phyloP scores from a whole-genome alignment of 257 asterid genomes.

The Solanum pinnatisectum region DNA sequence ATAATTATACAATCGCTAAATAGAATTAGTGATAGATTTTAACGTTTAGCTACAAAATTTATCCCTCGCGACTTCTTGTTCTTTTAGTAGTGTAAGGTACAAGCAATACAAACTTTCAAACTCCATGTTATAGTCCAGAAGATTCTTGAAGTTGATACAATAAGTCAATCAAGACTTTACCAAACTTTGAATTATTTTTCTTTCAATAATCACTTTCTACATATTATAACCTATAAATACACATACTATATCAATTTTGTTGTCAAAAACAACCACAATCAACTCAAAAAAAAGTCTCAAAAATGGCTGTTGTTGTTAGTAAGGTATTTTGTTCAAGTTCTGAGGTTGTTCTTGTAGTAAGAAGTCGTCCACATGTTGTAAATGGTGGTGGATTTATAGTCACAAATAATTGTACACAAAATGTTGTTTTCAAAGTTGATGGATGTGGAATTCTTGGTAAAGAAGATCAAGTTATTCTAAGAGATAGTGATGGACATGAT shows the following conservation, averaged over 20 bases:
- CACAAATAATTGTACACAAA: conserved; percentile 40
- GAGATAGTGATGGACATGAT: conserved; percentile 45
- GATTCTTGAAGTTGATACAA: conserved; percentile 15
- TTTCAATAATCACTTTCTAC: neutral
- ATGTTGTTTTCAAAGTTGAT: conserved; percentile 45
- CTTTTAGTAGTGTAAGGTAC: neutral
- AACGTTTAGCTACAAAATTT: neutral
- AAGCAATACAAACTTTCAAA: conserved; percentile 2
- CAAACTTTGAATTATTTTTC: conserved; percentile 28
- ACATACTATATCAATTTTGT: neutral
- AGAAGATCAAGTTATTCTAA: conserved; percentile 49
- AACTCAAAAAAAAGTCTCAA: neutral
- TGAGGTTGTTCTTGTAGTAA: conserved; percentile 43
- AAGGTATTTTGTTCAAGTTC: conserved; percentile 55
- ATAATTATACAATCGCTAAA: neutral
- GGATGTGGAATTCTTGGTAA: conserved; percentile 79
- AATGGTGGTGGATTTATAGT: conserved; percentile 84
- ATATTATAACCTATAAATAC: neutral
- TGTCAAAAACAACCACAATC: conserved; percentile 5
- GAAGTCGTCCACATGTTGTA: conserved; percentile 70
- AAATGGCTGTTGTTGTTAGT: conserved; percentile 56
- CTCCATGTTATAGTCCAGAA: neutral
- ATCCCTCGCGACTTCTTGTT: neutral
- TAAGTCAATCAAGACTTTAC: conserved; percentile 25
- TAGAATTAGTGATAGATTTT: neutral